Conservation (phyloP, 2,329 filamentous ascomycete species). For the Lachnellula subtilissima region DNA sequence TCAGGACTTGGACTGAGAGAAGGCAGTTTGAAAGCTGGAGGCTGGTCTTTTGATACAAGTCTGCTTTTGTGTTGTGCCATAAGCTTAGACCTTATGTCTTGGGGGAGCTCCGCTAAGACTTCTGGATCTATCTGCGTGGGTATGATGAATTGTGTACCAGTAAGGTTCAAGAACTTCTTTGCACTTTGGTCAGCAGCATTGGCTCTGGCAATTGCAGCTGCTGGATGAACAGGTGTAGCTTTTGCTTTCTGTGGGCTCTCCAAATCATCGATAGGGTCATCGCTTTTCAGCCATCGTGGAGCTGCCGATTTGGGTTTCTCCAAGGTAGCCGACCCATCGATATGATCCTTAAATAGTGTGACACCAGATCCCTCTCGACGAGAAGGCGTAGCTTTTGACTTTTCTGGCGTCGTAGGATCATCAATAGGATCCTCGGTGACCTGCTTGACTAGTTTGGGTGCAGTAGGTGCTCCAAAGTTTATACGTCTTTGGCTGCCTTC, state of each 20-base stretch:
- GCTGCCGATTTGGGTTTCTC: conserved; percentile 19
- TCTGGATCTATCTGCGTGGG: conserved; percentile 75
- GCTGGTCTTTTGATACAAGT: conserved; percentile 25
- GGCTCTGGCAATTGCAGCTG: conserved; percentile 46
- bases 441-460: conserved; percentile 38
- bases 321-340: conserved; percentile 26
- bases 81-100: conserved; percentile 74
- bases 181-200: conserved; percentile 46
- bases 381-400: conserved; percentile 27
- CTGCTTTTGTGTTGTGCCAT: conserved; percentile 48
- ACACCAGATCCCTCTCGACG: conserved; percentile 11
- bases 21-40: conserved; percentile 30
- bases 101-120: conserved; percentile 79
- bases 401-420: conserved; percentile 37
- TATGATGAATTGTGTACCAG: conserved; percentile 88
- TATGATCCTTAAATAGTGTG: conserved; percentile 18
- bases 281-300: conserved; percentile 4
- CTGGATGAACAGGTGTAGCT: conserved; percentile 43
- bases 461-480: conserved; percentile 57
- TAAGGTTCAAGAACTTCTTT: conserved; percentile 67
- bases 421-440: conserved; percentile 45
- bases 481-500: conserved; percentile 78
- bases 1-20: conserved; percentile 20
- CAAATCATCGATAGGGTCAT: conserved; percentile 52
- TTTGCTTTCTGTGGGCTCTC: conserved; percentile 49